These are phyloP conservation scores for Dianthus caryophyllus DNA, from an alignment of 148 eudicot genomes.

Conservation along the genomic window DNA sequence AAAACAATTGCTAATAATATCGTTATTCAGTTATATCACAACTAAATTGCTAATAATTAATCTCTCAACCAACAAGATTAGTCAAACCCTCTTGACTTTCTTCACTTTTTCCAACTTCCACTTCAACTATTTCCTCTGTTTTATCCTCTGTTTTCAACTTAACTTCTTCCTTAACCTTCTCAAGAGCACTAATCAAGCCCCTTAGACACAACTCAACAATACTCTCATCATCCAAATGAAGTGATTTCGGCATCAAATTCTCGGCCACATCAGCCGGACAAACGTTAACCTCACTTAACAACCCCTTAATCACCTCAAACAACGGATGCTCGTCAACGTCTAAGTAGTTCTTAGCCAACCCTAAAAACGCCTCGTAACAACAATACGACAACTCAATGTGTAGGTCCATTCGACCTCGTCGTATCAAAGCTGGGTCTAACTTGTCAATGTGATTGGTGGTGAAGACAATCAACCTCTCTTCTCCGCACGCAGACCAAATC, in stretches of 20 bases:
- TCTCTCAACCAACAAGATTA: no score
- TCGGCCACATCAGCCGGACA: slow-evolving; percentile 59
- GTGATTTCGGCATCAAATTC: slow-evolving; percentile 40
- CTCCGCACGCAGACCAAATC: slow-evolving; percentile 45
- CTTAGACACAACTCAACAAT: slow-evolving; percentile 18
- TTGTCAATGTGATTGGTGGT: slow-evolving; percentile 38
- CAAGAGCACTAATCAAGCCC: slow-evolving; percentile 37
- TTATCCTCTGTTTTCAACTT: slow-evolving; percentile 16
- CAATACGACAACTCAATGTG: slow-evolving; percentile 42
- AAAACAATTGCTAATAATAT: no score
- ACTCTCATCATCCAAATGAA: slow-evolving; percentile 17
- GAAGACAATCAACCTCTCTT: slow-evolving; percentile 36
- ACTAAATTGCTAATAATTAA: no score
- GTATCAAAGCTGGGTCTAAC: slow-evolving; percentile 40
- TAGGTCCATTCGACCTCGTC: slow-evolving; percentile 43
- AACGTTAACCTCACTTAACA: slow-evolving; percentile 30
- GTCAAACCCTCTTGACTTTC: background rate
- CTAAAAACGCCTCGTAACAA: slow-evolving; percentile 35
- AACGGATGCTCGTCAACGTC: slow-evolving; percentile 31
- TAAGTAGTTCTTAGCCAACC: slow-evolving; percentile 39
- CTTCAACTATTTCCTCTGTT: background rate
- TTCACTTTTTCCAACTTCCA: background rate
- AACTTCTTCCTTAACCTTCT: slow-evolving; percentile 27
- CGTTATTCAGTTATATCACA: no score
- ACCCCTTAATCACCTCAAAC: slow-evolving; percentile 20